Evolutionary conservation across 2,329 filamentous ascomycete species (phyloP), one percentile per base, ranked within the genome.

Genomic region (Rhexocercosporidium sp.): DNA sequence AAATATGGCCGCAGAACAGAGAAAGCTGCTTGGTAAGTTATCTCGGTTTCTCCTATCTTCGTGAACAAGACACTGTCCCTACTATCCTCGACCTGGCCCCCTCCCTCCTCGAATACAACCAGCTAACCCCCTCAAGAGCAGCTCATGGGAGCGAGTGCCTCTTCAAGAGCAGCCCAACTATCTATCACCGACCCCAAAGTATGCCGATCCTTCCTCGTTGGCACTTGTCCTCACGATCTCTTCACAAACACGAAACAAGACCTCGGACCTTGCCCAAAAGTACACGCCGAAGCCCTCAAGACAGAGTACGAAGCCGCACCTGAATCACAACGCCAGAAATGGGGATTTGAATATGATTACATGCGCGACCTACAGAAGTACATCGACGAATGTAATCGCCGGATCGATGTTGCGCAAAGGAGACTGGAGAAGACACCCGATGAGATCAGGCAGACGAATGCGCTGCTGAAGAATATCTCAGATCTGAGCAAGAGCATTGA

Each of bases 191-290:
- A 98, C 80, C 86, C 92, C 63, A 97, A 97, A 81, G 92, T 97
- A 75, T 99, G 96, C 84, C 92, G 93, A 64, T 97, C 94, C 20
- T 98, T 95, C 80, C 87, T 99, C 59, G 94, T 88, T 70, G 96
- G 96, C 75, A 96, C 93, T 67, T 99, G 96, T 79, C 96, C 96
- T 0, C 95, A 98, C 84, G 96, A 99, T 78, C 93, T 99, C 77
- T 99, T 99, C 86, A 99, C 95, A 72, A 99, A 99, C 82, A 99
- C 96, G 54, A 98, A 97, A 83, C 94, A 98, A 85, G 96, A 99
- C 79, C 87, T 98, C 39, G 96, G 96, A 2, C 87, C 89, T 0
- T 99, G 96, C 77, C 88, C 92, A 59, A 96, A 95, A 78, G 87
- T 95, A 29, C 96, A 99, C 82, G 92, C 89, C 59, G 94, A 97